Conservation (phyloP, 441 rosid species). For the Mallotus repandus region DNA sequence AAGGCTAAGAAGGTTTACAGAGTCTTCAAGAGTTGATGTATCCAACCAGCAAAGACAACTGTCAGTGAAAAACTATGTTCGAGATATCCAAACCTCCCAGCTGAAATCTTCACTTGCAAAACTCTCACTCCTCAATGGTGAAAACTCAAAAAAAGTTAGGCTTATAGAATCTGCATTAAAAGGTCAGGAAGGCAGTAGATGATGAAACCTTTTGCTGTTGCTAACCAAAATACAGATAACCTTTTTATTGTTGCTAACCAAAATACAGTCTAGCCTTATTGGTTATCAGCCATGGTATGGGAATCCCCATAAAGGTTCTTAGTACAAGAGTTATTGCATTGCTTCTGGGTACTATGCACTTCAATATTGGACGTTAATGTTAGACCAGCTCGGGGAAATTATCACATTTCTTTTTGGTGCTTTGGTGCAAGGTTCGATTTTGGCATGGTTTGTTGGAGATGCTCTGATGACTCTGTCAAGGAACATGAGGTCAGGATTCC, state of each 20-base stretch:
- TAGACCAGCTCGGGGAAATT: neutral
- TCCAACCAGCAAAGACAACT: constrained; percentile 36
- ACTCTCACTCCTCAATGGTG: constrained; percentile 73
- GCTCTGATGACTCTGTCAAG: constrained; percentile 7
- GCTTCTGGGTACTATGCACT: neutral
- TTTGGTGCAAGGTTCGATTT: constrained; percentile 6
- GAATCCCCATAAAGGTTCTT: constrained; percentile 1
- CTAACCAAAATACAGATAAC: neutral
- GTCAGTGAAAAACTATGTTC: constrained; percentile 35
- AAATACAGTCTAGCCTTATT: neutral
- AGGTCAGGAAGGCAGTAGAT: constrained; percentile 42
- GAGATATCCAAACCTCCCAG: constrained; percentile 63
- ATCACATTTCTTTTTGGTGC: neutral
- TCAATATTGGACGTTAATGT: neutral
- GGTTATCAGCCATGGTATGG: neutral
- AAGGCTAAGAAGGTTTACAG: constrained; percentile 52
- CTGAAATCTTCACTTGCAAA: constrained; percentile 66
- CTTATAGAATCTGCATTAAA: constrained; percentile 66
- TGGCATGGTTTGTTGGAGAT: no score
- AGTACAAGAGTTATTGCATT: neutral
- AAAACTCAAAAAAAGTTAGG: constrained; percentile 66
- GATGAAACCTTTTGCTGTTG: constrained; percentile 6
- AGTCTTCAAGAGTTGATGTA: constrained; percentile 37
- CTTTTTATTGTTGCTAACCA: no score
- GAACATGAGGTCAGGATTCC: constrained; percentile 21